Evolutionary conservation across 2,329 filamentous ascomycete genomes (phyloP).

Genomic region (Blumeria graminis): DNA sequence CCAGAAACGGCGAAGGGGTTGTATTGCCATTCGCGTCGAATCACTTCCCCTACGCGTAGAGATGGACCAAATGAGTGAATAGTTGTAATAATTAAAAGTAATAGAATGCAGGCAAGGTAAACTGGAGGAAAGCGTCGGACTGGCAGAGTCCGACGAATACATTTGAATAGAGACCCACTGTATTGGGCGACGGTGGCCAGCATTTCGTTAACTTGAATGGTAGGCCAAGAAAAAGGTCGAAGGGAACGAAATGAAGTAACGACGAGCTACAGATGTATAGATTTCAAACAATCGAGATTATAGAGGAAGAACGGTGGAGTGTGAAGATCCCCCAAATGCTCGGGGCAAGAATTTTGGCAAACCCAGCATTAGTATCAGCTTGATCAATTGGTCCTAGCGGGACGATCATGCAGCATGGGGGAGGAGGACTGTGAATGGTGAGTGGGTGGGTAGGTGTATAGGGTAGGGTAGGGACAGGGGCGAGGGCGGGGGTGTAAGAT

Average conservation of each 20-base stretch:
- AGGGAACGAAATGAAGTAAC: neutral
- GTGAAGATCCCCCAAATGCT: too few relatives aligned
- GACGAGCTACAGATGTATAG: neutral
- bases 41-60: neutral
- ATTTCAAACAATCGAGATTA: neutral
- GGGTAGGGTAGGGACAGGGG: too few relatives aligned
- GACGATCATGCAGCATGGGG: neutral
- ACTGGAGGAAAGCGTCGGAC: conserved; percentile 11
- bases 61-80: conserved; percentile 4
- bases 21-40: conserved; percentile 2
- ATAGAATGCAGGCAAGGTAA: conserved; percentile 9
- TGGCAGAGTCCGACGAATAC: neutral
- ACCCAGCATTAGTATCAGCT: too few relatives aligned
- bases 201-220: neutral
- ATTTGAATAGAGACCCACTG: neutral
- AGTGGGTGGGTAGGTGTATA: too few relatives aligned
- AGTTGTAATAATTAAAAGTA: conserved; percentile 9
- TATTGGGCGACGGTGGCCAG: neutral
- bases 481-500: too few relatives aligned
- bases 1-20: conserved; percentile 2
- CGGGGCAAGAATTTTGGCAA: too few relatives aligned
- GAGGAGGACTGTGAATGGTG: neutral
- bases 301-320: too few relatives aligned
- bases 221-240: neutral
- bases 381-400: neutral